Evolutionary conservation across 805 yeast genomes (phyloP).

Genomic region (Candida boleticola): DNA sequence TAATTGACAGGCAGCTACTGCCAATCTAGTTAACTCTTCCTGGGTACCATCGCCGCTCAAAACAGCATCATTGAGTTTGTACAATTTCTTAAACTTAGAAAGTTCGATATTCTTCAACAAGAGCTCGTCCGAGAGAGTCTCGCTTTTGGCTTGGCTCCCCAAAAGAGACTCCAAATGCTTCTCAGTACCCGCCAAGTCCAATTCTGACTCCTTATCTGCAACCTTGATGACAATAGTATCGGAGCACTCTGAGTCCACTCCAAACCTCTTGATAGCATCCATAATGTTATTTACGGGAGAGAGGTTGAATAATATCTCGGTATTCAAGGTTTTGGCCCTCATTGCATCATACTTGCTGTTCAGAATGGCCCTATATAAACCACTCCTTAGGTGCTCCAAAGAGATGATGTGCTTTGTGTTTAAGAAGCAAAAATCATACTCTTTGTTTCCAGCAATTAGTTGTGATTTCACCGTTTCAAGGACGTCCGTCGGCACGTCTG

Average conservation of each 20-base stretch:
- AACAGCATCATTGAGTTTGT: conserved; percentile 34
- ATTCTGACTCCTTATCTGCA: conserved; percentile 9
- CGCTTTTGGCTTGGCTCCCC: neutral
- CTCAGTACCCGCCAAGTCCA: conserved; percentile 24
- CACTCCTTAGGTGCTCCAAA: conserved; percentile 58
- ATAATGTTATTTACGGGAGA: conserved; percentile 70
- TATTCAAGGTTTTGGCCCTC: conserved; percentile 65
- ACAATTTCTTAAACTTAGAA: conserved; percentile 32
- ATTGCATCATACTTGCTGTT: conserved; percentile 48
- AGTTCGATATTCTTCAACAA: conserved; percentile 21
- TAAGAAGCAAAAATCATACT: conserved; percentile 63
- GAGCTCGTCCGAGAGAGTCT: conserved; percentile 21
- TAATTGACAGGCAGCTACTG: conserved; percentile 47
- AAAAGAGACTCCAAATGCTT: conserved; percentile 31
- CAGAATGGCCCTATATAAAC: conserved; percentile 57
- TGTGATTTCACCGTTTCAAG: conserved; percentile 42
- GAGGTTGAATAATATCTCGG: conserved; percentile 68
- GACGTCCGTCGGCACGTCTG: conserved; percentile 38
- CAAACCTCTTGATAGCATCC: conserved; percentile 71
- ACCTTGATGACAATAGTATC: conserved; percentile 55
- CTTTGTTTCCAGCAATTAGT: conserved; percentile 43
- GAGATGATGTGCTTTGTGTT: conserved; percentile 59
- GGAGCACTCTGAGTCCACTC: conserved; percentile 51
- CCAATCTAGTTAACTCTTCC: conserved; percentile 35
- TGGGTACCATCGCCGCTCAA: conserved; percentile 16